These are phyloP conservation scores for Wickerhamomyces silvicola DNA, from an alignment of 805 yeast genomes.

Conservation along the genomic window DNA sequence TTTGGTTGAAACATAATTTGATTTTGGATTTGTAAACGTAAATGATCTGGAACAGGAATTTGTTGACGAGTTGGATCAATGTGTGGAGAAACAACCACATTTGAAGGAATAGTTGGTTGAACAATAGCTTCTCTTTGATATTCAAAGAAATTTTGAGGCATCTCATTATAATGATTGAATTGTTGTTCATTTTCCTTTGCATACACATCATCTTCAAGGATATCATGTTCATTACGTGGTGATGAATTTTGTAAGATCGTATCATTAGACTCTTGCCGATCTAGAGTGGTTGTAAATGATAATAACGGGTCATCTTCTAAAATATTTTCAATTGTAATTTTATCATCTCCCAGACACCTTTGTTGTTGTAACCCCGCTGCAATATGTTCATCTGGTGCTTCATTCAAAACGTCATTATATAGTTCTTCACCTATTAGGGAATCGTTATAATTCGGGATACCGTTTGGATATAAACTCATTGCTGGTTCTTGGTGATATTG, in stretches of 20 bases:
- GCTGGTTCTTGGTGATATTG: too few species aligned
- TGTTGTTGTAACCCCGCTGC: slow-evolving; percentile 16
- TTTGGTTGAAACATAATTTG: slow-evolving; percentile 12
- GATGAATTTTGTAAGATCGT: slow-evolving; percentile 20
- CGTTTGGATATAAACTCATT: too few species aligned
- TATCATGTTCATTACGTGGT: slow-evolving; percentile 9
- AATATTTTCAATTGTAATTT: slow-evolving; percentile 19
- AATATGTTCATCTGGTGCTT: slow-evolving; percentile 15
- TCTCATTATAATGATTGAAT: slow-evolving; percentile 1
- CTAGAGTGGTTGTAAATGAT: slow-evolving; percentile 20
- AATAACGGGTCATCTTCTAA: slow-evolving; percentile 23
- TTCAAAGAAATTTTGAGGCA: too few species aligned
- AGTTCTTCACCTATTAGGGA: slow-evolving; percentile 10
- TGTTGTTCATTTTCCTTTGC: slow-evolving; percentile 7
- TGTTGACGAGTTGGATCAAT: slow-evolving; percentile 1
- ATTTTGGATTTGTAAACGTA: slow-evolving; percentile 14
- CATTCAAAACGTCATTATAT: slow-evolving; percentile 7
- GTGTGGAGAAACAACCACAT: background rate
- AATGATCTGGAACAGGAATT: slow-evolving; percentile 10
- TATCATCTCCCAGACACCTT: slow-evolving; percentile 5
- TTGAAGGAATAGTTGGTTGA: background rate
- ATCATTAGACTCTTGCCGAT: slow-evolving; percentile 23
- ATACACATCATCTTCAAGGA: background rate
- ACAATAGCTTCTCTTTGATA: background rate
- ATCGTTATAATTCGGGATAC: slow-evolving; percentile 33